Percentiles rank a stretch among this genome's conserved stretches.
Conservation (phyloP, 2,329 filamentous ascomycete species). For the Cercospora sp. region DNA sequence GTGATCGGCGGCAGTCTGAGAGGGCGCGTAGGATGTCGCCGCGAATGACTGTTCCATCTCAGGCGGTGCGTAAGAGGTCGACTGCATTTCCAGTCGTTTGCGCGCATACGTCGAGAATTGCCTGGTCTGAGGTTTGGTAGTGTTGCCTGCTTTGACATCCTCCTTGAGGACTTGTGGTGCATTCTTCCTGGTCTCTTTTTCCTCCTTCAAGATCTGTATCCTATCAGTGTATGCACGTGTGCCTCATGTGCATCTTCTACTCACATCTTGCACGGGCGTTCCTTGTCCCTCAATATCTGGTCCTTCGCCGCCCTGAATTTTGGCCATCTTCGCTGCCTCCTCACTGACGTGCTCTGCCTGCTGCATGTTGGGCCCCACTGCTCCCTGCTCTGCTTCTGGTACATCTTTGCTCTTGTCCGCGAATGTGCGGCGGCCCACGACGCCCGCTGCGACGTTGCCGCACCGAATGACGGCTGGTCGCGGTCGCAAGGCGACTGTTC, state of each 20-base stretch:
- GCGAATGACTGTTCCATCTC: constrained; percentile 27
- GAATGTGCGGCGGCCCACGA: constrained; percentile 29
- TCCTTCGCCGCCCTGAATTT: constrained; percentile 57
- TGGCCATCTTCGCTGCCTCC: constrained; percentile 62
- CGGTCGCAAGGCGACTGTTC: constrained; percentile 28
- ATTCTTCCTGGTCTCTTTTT: constrained; percentile 61
- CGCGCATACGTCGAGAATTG: constrained; percentile 60
- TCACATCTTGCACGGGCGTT: constrained; percentile 66
- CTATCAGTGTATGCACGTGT: background rate
- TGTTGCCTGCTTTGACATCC: constrained; percentile 47
- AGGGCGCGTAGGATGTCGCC: constrained; percentile 7
- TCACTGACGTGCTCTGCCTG: constrained; percentile 62
- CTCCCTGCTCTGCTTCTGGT: constrained; percentile 35
- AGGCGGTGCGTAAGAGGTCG: constrained; percentile 9
- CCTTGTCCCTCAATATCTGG: constrained; percentile 64
- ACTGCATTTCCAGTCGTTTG: constrained; percentile 29
- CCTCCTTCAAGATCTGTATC: constrained; percentile 62
- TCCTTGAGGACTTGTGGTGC: constrained; percentile 68
- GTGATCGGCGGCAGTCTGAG: constrained; percentile 27
- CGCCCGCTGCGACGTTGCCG: constrained; percentile 25
- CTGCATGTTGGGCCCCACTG: constrained; percentile 53
- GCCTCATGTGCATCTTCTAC: constrained; percentile 22
- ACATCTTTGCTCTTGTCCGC: constrained; percentile 36
- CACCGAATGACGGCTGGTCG: constrained; percentile 21
- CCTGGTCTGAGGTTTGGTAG: constrained; percentile 44